Conservation (phyloP, 768 basidiomycete species). For the Cystofilobasidium bisporidii region DNA sequence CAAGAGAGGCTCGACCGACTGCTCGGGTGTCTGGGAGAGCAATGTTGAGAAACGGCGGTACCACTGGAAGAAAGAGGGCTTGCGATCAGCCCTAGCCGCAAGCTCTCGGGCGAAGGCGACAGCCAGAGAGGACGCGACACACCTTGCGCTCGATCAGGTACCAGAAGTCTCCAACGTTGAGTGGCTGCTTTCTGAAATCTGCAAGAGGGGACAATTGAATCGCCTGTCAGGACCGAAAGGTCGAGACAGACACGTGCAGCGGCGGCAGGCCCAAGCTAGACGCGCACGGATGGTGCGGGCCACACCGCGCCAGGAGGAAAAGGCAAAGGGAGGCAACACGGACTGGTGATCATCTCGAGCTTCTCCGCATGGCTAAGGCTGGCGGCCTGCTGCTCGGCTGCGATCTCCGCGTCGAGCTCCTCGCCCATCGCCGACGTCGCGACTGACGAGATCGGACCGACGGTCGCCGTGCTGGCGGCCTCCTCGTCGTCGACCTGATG, state of each 20-base stretch:
- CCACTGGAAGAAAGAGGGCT: slow-evolving; percentile 14
- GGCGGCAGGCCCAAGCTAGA: too few species aligned
- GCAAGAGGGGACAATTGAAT: not conserved
- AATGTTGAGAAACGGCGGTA: slow-evolving; percentile 17
- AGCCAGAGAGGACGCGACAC: not conserved
- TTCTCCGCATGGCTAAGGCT: slow-evolving; percentile 6
- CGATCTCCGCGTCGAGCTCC: not conserved
- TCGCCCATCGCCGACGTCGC: not conserved
- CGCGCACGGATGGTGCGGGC: too few species aligned
- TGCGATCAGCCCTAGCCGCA: too few species aligned
- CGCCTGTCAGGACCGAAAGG: not conserved
- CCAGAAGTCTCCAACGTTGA: slow-evolving; percentile 21
- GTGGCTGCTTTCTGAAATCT: slow-evolving; percentile 28
- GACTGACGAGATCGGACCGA: not conserved
- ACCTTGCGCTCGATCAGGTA: slow-evolving; percentile 25
- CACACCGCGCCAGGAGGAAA: too few species aligned
- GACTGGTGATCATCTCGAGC: slow-evolving; percentile 19
- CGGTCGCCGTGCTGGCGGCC: not conserved
- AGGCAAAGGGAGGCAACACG: not conserved
- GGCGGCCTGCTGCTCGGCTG: not conserved
- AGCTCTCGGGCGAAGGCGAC: not conserved
- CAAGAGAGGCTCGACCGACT: slow-evolving; percentile 38
- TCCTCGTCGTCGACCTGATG: too few species aligned
- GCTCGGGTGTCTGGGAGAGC: not conserved
- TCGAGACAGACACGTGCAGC: not conserved